Conservation (phyloP, 2,329 filamentous ascomycete genomes). For the Exophiala alcalophila region DNA sequence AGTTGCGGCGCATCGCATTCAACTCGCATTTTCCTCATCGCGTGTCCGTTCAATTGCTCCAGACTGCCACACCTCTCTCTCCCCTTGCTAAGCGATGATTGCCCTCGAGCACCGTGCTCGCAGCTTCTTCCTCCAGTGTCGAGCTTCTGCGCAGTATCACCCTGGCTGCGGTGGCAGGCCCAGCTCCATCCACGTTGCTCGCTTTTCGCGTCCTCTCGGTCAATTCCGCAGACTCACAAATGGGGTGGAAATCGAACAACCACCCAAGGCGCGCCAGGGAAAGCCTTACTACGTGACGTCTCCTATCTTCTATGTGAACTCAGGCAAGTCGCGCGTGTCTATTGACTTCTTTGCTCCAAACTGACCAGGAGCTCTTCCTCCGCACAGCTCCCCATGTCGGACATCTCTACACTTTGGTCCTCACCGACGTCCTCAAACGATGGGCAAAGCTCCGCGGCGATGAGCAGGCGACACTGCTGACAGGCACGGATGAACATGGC, state of each 20-base stretch:
- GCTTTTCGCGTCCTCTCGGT: too few species aligned
- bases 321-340: conserved; percentile 55
- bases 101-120: conserved; percentile 22
- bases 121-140: conserved; percentile 25
- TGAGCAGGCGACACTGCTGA: conserved; percentile 67
- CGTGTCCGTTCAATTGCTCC: too few species aligned
- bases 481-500: conserved; percentile 95
- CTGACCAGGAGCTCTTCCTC: conserved; percentile 5
- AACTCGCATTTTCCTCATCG: too few species aligned
- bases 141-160: conserved; percentile 18
- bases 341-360: background rate
- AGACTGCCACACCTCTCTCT: background rate
- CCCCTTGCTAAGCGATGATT: conserved; percentile 8
- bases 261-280: background rate
- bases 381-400: conserved; percentile 92
- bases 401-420: conserved; percentile 88
- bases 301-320: conserved; percentile 99
- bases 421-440: conserved; percentile 86
- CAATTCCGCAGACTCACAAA: conserved; percentile 15
- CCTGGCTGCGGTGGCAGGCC: too few species aligned
- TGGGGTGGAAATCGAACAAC: conserved; percentile 6
- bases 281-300: conserved; percentile 96
- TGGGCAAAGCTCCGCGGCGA: conserved; percentile 77
- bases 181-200: too few species aligned
- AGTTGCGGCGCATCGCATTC: too few species aligned